Conservation (phyloP, 352 stramenopile species). For the Pythium phragmitis region DNA sequence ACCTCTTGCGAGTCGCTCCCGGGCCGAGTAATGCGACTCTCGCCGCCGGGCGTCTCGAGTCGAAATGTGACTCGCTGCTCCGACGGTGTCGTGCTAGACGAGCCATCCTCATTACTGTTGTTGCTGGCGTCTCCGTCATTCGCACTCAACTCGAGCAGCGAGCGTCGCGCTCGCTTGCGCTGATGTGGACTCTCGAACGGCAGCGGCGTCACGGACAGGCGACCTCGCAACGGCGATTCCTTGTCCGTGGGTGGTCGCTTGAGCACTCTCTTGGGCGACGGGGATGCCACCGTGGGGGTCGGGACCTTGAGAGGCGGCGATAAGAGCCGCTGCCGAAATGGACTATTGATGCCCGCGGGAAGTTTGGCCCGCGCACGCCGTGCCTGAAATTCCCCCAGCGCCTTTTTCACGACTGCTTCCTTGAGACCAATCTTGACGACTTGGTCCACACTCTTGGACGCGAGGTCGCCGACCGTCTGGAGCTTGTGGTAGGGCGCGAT, state of each 20-base stretch:
- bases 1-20: slow-evolving; percentile 55
- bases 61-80: slow-evolving; percentile 49
- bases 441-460: slow-evolving; percentile 41
- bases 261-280: slow-evolving; percentile 33
- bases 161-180: slow-evolving; percentile 48
- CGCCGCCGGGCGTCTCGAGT: slow-evolving; percentile 36
- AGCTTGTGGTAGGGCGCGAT: slow-evolving; percentile 71
- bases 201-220: slow-evolving; percentile 24
- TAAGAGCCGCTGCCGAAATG: slow-evolving; percentile 33
- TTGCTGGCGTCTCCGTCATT: slow-evolving; percentile 9
- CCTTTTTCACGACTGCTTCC: slow-evolving; percentile 48
- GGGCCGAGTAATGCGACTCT: slow-evolving; percentile 41
- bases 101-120: slow-evolving; percentile 19
- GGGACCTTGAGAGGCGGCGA: slow-evolving; percentile 13
- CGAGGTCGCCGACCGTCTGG: slow-evolving; percentile 68
- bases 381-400: slow-evolving; percentile 52
- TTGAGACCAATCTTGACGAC: slow-evolving; percentile 64
- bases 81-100: neutral
- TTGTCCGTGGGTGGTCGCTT: slow-evolving; percentile 33
- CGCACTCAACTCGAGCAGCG: slow-evolving; percentile 34
- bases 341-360: slow-evolving; percentile 31
- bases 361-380: slow-evolving; percentile 38
- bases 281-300: slow-evolving; percentile 17
- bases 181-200: slow-evolving; percentile 33
- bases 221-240: slow-evolving; percentile 7